phyloP scores from a whole-genome alignment of 2,329 filamentous ascomycete genomes.

The Fusarium incarnatum region DNA sequence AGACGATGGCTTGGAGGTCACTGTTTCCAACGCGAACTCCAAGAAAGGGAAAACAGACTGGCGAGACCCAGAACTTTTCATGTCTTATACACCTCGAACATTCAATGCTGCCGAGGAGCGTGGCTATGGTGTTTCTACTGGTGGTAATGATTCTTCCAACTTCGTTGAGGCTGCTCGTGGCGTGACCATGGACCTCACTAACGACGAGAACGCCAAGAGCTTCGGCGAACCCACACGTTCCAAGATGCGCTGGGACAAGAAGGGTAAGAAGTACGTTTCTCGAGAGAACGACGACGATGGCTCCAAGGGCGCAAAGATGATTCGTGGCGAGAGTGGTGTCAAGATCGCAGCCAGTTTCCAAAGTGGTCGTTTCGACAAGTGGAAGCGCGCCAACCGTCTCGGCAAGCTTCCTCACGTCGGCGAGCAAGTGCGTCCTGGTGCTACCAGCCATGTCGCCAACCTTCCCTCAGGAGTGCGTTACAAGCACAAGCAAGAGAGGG shows the following conservation, averaged over 20 bases:
- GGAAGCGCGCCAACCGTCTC: slow-evolving; percentile 88
- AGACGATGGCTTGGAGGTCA: slow-evolving; percentile 76
- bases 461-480: slow-evolving; percentile 65
- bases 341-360: slow-evolving; percentile 96
- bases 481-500: slow-evolving; percentile 87
- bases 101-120: slow-evolving; percentile 88
- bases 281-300: slow-evolving; percentile 95
- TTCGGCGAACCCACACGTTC: slow-evolving; percentile 82
- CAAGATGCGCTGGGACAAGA: slow-evolving; percentile 96
- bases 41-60: slow-evolving; percentile 72
- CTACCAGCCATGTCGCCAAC: slow-evolving; percentile 32
- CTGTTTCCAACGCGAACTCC: slow-evolving; percentile 70
- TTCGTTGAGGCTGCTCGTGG: slow-evolving; percentile 90
- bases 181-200: slow-evolving; percentile 90
- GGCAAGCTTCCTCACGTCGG: slow-evolving; percentile 83
- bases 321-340: slow-evolving; percentile 89
- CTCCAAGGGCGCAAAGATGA: slow-evolving; percentile 76
- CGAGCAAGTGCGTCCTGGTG: slow-evolving; percentile 73
- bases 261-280: slow-evolving; percentile 93
- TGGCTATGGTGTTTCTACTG: slow-evolving; percentile 92
- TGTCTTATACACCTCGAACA: slow-evolving; percentile 90
- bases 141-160: slow-evolving; percentile 73
- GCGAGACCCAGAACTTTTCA: slow-evolving; percentile 91
- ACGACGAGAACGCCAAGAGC: slow-evolving; percentile 83
- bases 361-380: slow-evolving; percentile 91